Percentiles rank a stretch among this genome's conserved stretches.
These are phyloP conservation scores for Pelargonium citronellum DNA, from an alignment of 441 rosid genomes.

Conservation along the genomic window DNA sequence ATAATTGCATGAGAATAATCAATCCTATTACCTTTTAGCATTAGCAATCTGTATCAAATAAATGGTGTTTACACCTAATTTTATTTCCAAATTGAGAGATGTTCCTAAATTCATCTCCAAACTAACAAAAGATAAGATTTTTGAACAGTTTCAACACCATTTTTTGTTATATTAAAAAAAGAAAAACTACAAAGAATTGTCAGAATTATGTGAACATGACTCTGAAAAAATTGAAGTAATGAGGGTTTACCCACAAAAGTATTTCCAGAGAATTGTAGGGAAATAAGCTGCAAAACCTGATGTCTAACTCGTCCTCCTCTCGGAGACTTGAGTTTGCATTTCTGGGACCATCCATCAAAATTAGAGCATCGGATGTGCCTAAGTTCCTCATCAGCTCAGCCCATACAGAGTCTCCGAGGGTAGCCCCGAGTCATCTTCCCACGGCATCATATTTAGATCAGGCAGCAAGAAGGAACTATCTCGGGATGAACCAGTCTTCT, in stretches of 20 bases:
- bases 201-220: conserved; percentile 25
- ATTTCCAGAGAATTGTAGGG: conserved; percentile 17
- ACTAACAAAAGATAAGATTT: no score
- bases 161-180: no score
- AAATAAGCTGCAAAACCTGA: conserved; percentile 1
- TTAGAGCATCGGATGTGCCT: background rate
- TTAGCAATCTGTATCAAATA: no score
- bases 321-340: background rate
- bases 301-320: background rate
- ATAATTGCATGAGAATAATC: no score
- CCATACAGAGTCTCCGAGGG: conserved; percentile 25
- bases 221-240: conserved; percentile 24
- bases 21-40: no score
- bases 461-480: conserved; percentile 39
- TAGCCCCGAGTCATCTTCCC: conserved; percentile 35
- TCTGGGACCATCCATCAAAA: background rate
- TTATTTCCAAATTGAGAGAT: no score
- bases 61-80: no score
- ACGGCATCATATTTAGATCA: conserved; percentile 67
- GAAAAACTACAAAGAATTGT: conserved; percentile 35
- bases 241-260: conserved; percentile 34
- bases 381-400: conserved; percentile 31
- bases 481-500: conserved; percentile 16
- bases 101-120: no score
- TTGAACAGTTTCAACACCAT: no score